Base-by-base conservation (phyloP, 2,329 filamentous ascomycete genomes). In the Zopfia rhizophila region DNA sequence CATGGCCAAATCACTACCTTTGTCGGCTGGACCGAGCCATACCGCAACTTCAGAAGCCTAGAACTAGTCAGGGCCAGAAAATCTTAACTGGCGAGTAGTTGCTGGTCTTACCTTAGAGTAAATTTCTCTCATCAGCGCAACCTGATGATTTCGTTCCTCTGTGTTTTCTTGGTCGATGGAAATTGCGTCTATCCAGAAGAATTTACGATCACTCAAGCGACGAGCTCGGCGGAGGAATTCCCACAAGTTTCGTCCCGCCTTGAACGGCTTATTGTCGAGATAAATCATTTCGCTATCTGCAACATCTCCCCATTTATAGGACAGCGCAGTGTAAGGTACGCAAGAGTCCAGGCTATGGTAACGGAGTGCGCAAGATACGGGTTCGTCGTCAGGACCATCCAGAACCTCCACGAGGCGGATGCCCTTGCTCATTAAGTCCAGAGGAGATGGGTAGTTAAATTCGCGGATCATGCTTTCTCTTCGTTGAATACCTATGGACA, bases 101-200 rank as follows among this genome's bases (percentile, higher is more conserved):
- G n/a, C n/a, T n/a, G n/a, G n/a, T 18, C 10, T 11, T 14, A 18
- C 33, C 11, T 23, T 23, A 18, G 11, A n/a, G 33, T 37, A 37
- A n/a, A 37, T 37, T 7, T 7, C 10, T 12, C 11, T 10, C 33
- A 37, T 37, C 10, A 17, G 33, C 7, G 11, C 11, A 18, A 37
- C 33, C 19, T 19, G 13, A 23, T 17, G 11, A 18, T 37, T 23
- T 7, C 13, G 13, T 14, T 37, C 33, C 18, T 11, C 11, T 18
- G 18, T 14, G 19, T 37, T 18, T 7, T 37, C 13, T 23, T 37
- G 33, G 19, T 37, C 18, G 19, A 37, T 37, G 13, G 7, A 37
- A 10, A 37, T 37, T 10, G 11, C 11, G 18, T 37, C 33, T 8
- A 37, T 37, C 13, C 13, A 37, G 18, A 37, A 10, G 8, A 27